These are phyloP conservation scores for Crithidia bombi DNA, from an alignment of 208 protist genomes.

Conservation along the genomic window DNA sequence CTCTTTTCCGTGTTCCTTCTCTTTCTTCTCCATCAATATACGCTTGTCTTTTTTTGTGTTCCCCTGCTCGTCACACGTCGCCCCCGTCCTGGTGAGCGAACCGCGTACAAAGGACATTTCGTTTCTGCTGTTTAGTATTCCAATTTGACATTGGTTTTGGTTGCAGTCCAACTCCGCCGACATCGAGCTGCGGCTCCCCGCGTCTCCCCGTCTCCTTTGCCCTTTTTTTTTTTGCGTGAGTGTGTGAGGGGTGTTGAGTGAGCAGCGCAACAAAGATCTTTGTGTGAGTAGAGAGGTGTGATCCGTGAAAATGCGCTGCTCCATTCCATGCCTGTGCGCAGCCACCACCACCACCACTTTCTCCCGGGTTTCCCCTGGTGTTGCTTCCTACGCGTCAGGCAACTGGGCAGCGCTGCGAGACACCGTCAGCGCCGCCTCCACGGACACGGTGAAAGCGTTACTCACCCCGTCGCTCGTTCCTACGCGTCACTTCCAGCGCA, in stretches of 20 bases:
- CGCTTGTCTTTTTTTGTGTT: background rate
- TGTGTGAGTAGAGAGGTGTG: no score
- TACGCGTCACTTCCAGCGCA: constrained; percentile 85
- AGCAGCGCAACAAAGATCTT: background rate
- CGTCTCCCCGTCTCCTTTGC: no score
- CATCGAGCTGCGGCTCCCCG: no score
- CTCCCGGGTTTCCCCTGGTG: no score
- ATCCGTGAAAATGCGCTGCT: constrained; percentile 16
- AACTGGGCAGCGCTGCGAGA: constrained; percentile 44
- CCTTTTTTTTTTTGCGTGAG: no score
- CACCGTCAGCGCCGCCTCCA: constrained; percentile 6
- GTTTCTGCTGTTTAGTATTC: no score
- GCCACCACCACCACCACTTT: background rate
- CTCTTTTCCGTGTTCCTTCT: background rate
- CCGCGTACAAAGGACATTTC: no score
- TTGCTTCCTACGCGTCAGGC: constrained; percentile 11
- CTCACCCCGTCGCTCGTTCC: constrained; percentile 44
- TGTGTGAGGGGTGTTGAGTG: no score
- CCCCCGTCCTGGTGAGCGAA: no score
- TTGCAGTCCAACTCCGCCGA: no score
- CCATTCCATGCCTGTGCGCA: constrained; percentile 13
- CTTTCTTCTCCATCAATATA: background rate
- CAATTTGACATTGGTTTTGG: no score
- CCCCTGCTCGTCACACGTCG: no score
- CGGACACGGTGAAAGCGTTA: constrained; percentile 20